phyloP scores from a whole-genome alignment of 2,329 filamentous ascomycete species.

The Talaromyces sp. region DNA sequence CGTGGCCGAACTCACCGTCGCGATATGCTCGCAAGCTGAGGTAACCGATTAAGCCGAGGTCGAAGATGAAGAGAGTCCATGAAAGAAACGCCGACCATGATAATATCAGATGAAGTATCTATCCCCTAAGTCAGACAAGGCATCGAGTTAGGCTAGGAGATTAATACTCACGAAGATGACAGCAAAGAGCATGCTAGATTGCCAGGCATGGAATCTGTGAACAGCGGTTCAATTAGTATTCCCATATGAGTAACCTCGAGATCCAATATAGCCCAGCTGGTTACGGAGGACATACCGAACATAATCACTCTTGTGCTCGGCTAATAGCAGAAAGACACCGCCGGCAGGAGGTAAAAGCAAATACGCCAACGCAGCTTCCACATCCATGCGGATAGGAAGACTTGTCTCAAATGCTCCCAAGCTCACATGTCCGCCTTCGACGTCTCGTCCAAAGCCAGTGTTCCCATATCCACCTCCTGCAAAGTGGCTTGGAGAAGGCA shows the following conservation, averaged over 20 bases:
- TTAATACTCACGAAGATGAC: slow-evolving; percentile 56
- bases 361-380: slow-evolving; percentile 90
- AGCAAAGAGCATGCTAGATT: slow-evolving; percentile 81
- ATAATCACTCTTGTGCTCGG: slow-evolving; percentile 96
- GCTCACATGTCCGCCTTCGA: slow-evolving; percentile 62
- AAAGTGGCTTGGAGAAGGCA: slow-evolving; percentile 46
- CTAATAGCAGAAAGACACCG: slow-evolving; percentile 77
- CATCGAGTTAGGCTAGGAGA: no score
- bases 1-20: slow-evolving; percentile 63
- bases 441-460: slow-evolving; percentile 44
- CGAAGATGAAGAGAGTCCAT: slow-evolving; percentile 77
- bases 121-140: slow-evolving; percentile 37
- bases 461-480: slow-evolving; percentile 42
- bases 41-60: slow-evolving; percentile 75
- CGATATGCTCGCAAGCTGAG: slow-evolving; percentile 78
- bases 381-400: slow-evolving; percentile 80
- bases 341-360: slow-evolving; percentile 81
- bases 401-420: slow-evolving; percentile 84
- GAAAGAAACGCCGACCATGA: slow-evolving; percentile 82
- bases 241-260: background rate
- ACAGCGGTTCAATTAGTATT: background rate
- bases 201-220: slow-evolving; percentile 90
- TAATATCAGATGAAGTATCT: slow-evolving; percentile 82
- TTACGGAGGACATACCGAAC: slow-evolving; percentile 66
- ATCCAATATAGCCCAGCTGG: background rate